Base-by-base conservation (phyloP, 2,329 filamentous ascomycete genomes). In the Cladosporium sp. region DNA sequence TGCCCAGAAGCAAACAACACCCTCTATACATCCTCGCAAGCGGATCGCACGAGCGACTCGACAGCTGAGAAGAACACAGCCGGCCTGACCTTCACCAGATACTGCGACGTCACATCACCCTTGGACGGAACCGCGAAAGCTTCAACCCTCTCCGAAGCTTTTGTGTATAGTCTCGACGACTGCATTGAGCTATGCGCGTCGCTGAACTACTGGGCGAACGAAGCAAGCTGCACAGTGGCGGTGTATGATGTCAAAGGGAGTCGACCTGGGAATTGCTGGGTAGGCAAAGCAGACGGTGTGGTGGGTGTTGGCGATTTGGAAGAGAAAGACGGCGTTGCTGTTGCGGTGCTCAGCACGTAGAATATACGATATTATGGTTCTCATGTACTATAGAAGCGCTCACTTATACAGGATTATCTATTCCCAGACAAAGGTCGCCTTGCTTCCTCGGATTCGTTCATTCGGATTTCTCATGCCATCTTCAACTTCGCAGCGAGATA, bases 151-250 rank as follows among this genome's bases (percentile, higher is more conserved):
- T 66, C 71, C 5, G 67, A 72, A 63, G 75, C 73, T 8, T 78
- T 72, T 67, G 76, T 76, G 21, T 78, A 77, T 69, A 72, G 68
- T 62, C 75, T 78, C 67, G 67, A 67, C 67, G 76, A 78, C 64
- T 78, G 76, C 69, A 70, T 77, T 30, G 75, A 77, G 62, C 26
- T 76, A 43, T 78, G 76, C 67, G 74, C 76, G 14, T 69, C 70
- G 28, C 70, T 72, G 67, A 77, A 77, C 53, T 70, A 65, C 65
- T 69, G 66, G 58, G 64, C 68, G 51, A 63, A 58, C 16, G 65
- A 53, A 23, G 54, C 48, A 56, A 73, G 73, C 36, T 77, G 76
- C 70, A 74, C 69, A 0, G 71, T 73, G 16, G 76, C 75, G 5
- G 74, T 73, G 2, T 77, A 76, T 65, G 63, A 72, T 34, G 60